These are phyloP conservation scores for Monilinia polystroma DNA, from an alignment of 2,329 filamentous ascomycete genomes.

Conservation along the genomic window DNA sequence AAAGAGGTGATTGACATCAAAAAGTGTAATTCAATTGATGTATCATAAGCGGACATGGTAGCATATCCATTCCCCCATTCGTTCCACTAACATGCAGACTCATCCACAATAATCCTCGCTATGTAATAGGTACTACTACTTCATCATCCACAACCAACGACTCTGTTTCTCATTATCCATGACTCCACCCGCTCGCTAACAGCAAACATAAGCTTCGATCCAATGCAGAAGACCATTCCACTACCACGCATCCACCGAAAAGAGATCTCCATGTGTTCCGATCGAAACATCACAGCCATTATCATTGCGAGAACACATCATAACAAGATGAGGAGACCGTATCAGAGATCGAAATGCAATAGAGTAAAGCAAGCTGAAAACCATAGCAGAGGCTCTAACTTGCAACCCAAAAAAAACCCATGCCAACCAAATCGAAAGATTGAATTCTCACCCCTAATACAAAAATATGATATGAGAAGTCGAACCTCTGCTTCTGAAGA, in stretches of 20 bases:
- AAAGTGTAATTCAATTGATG: conserved; percentile 16
- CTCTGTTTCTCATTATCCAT: background rate
- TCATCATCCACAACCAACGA: background rate
- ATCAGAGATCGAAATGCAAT: conserved; percentile 12
- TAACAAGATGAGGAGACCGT: conserved; percentile 11
- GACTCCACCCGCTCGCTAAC: conserved; percentile 13
- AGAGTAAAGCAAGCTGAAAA: conserved; percentile 3
- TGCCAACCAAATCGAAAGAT: conserved; percentile 20
- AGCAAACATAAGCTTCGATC: conserved; percentile 18
- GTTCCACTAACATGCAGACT: conserved; percentile 1
- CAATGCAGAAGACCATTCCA: conserved; percentile 17
- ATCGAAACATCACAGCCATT: conserved; percentile 13
- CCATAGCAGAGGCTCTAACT: conserved; percentile 14
- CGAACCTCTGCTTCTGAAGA: conserved; percentile 12
- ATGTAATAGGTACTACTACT: conserved; percentile 16
- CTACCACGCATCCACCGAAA: conserved; percentile 3
- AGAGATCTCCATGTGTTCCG: conserved; percentile 16
- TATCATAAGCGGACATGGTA: conserved; percentile 5
- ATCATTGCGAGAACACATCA: conserved; percentile 14
- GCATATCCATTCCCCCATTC: background rate
- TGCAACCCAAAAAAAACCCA: conserved; percentile 19
- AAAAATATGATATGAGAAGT: conserved; percentile 17
- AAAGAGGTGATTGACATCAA: background rate
- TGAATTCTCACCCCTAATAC: conserved; percentile 17
- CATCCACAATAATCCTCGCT: background rate